Evolutionary conservation across 345 rosid genomes (phyloP).

Genomic region (Salix arbutifolia): DNA sequence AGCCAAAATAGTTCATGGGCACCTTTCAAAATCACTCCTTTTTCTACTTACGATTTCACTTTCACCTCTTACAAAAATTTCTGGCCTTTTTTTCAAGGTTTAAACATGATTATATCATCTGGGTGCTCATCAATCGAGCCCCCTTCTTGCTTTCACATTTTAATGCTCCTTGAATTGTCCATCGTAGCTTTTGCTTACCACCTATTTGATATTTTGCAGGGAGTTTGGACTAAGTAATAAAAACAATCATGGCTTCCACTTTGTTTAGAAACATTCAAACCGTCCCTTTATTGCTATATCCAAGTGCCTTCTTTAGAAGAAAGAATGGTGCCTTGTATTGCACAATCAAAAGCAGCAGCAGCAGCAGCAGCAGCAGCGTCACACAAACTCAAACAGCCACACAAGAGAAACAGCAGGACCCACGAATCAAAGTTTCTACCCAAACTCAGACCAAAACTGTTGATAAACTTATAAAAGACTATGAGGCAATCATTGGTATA

Average conservation of each 20-base stretch:
- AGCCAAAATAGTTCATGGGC: not conserved
- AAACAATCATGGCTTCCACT: conserved; percentile 53
- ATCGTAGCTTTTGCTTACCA: conserved; percentile 11
- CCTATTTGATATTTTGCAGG: conserved; percentile 38
- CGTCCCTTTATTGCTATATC: conserved; percentile 40
- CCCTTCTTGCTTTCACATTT: not conserved
- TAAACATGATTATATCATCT: not conserved
- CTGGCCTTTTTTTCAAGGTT: not conserved
- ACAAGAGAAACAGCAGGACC: conserved; percentile 44
- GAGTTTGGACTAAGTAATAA: not conserved
- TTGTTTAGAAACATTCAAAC: conserved; percentile 52
- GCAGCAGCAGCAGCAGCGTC: not conserved
- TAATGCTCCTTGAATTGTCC: not conserved
- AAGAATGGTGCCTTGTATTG: conserved; percentile 35
- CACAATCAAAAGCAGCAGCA: conserved; percentile 38
- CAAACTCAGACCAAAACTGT: conserved; percentile 42
- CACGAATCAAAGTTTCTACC: conserved; percentile 39
- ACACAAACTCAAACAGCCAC: conserved; percentile 45
- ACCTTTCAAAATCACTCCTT: not conserved
- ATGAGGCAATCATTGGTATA: conserved; percentile 84
- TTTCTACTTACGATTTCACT: not conserved
- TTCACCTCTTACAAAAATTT: not conserved
- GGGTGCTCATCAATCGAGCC: not conserved
- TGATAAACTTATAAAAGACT: conserved; percentile 51
- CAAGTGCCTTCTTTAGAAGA: conserved; percentile 43